Evolutionary conservation across 306 rosid genomes (phyloP).

Genomic region (Inga oerstediana): DNA sequence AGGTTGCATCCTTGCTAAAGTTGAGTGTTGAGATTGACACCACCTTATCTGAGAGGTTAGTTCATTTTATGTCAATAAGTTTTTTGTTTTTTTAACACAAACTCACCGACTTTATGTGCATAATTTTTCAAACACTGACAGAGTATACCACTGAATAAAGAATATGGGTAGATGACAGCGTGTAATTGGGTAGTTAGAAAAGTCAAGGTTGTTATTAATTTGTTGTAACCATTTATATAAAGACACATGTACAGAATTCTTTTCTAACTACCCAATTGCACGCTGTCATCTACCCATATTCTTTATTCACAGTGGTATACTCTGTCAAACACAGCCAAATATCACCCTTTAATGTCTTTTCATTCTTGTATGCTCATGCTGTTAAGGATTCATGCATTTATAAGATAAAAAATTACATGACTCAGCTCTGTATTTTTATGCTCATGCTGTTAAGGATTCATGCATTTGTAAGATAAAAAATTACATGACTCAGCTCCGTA

Average conservation of each 20-base stretch:
- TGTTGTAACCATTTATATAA: too few relatives aligned
- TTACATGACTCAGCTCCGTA: background rate
- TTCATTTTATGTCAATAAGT: conserved; percentile 12
- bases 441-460: background rate
- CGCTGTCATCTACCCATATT: too few relatives aligned
- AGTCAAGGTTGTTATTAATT: too few relatives aligned
- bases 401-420: background rate
- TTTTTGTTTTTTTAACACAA: background rate
- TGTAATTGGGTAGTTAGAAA: too few relatives aligned
- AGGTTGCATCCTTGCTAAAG: conserved; percentile 83
- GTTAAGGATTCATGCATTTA: background rate
- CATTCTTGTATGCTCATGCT: background rate
- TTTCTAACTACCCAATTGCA: too few relatives aligned
- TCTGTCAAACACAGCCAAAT: background rate
- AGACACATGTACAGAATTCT: too few relatives aligned
- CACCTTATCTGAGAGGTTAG: conserved; percentile 73
- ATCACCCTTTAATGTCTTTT: background rate
- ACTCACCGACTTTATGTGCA: background rate
- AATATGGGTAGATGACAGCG: too few relatives aligned
- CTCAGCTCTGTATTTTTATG: background rate
- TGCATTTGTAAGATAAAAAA: background rate
- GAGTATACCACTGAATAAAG: too few relatives aligned
- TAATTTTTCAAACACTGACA: background rate
- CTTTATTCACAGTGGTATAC: too few relatives aligned
- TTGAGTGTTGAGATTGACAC: conserved; percentile 83